Conservation (phyloP, 2,329 filamentous ascomycete species). For the Domatiomyces catenatus region DNA sequence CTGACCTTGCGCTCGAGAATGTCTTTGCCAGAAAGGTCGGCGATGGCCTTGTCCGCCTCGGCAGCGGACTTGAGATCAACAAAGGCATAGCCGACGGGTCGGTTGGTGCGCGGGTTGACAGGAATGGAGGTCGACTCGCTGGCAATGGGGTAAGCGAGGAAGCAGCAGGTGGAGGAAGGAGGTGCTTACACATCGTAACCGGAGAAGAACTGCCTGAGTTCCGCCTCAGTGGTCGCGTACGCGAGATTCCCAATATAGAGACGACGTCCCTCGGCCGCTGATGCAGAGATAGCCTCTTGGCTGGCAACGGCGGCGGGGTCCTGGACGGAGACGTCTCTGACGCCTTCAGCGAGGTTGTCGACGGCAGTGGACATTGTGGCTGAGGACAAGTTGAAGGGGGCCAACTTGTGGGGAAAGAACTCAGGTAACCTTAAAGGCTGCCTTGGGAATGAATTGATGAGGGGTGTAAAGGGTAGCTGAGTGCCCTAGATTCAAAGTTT, state of each 20-base stretch:
- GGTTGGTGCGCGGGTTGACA: conserved; percentile 97
- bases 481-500: conserved; percentile 57
- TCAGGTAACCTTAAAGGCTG: conserved; percentile 44
- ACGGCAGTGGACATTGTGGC: conserved; percentile 64
- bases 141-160: conserved; percentile 19
- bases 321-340: conserved; percentile 51
- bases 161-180: conserved; percentile 3
- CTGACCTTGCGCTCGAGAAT: conserved; percentile 98
- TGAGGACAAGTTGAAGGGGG: conserved; percentile 28
- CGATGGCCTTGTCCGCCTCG: conserved; percentile 90
- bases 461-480: conserved; percentile 66
- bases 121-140: conserved; percentile 98
- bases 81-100: conserved; percentile 96
- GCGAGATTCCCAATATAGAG: conserved; percentile 99
- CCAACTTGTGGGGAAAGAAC: conserved; percentile 30
- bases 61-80: conserved; percentile 90
- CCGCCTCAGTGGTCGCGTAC: conserved; percentile 99
- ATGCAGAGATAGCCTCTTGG: conserved; percentile 86
- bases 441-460: conserved; percentile 38
- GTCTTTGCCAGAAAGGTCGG: conserved; percentile 90
- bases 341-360: conserved; percentile 53
- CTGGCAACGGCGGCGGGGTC: conserved; percentile 50
- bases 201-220: conserved; percentile 99
- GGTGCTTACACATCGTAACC: conserved; percentile 90
- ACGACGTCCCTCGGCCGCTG: conserved; percentile 92